Percentiles rank a stretch among this genome's conserved stretches.
These are phyloP conservation scores for Fistulina hepatica DNA, from an alignment of 1,284 basidiomycete species.

Conservation along the genomic window DNA sequence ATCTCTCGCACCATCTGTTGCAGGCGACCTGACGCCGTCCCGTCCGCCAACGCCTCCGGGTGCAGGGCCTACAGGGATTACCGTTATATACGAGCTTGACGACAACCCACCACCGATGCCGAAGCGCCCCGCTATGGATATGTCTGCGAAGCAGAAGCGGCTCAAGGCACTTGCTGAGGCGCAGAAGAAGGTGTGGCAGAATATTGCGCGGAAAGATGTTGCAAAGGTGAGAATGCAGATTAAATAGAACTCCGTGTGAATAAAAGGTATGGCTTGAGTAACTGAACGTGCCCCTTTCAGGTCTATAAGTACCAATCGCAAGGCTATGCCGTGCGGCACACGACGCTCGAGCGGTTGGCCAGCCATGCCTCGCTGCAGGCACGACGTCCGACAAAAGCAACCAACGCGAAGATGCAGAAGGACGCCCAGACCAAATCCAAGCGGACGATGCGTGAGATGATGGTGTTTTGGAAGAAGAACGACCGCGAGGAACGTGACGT, in stretches of 20 bases:
- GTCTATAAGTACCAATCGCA: conserved; percentile 70
- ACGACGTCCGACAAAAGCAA: conserved; percentile 71
- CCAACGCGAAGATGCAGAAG: conserved; percentile 69
- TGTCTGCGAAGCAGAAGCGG: conserved; percentile 57
- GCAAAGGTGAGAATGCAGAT: conserved; percentile 46
- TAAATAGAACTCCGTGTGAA: conserved; percentile 12
- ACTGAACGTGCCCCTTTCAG: conserved; percentile 38
- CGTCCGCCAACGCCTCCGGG: conserved; percentile 52
- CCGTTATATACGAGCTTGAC: conserved; percentile 61
- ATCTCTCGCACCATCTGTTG: conserved; percentile 42
- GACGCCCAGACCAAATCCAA: conserved; percentile 84
- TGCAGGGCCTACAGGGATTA: conserved; percentile 43
- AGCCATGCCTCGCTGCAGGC: conserved; percentile 70
- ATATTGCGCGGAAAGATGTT: conserved; percentile 73
- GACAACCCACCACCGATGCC: conserved; percentile 57
- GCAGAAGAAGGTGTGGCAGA: conserved; percentile 80
- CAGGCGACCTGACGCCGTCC: conserved; percentile 43
- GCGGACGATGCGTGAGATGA: conserved; percentile 87
- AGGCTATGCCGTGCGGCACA: conserved; percentile 52
- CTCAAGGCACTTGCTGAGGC: conserved; percentile 71
- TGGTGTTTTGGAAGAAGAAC: conserved; percentile 97
- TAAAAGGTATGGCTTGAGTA: too few species aligned
- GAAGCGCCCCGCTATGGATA: conserved; percentile 66
- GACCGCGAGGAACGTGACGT: conserved; percentile 93
- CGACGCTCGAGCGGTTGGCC: conserved; percentile 70